Conservation (phyloP, 1,139 yeast species). For the Candida tetrigidarum region DNA sequence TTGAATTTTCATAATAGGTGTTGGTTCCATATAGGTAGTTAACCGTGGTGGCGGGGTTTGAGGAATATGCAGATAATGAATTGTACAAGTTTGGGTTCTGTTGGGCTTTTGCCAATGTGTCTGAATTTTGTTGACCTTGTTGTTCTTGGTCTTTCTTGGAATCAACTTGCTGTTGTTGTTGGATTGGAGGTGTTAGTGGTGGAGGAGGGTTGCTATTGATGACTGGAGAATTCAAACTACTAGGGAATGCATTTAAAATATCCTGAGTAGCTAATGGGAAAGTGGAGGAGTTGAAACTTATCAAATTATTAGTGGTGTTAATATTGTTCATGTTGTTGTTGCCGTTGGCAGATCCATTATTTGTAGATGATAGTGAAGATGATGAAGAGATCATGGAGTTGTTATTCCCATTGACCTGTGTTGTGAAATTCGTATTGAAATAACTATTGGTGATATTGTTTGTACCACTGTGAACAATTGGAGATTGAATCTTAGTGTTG, state of each 20-base stretch:
- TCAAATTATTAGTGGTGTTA: not conserved
- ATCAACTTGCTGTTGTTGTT: not conserved
- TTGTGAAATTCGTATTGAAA: conserved; percentile 33
- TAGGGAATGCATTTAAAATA: conserved; percentile 11
- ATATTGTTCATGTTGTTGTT: not conserved
- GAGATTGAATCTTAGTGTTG: conserved; percentile 29
- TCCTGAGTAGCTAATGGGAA: conserved; percentile 32
- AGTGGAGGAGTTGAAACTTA: conserved; percentile 35
- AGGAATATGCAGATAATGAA: conserved; percentile 32
- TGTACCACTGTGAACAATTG: conserved; percentile 31
- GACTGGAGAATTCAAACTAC: conserved; percentile 10
- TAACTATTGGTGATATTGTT: conserved; percentile 41
- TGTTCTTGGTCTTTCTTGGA: conserved; percentile 4
- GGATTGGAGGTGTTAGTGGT: no score
- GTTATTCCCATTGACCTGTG: conserved; percentile 15
- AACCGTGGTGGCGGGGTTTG: conserved; percentile 44
- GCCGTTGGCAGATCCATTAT: conserved; percentile 13
- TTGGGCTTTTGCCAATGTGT: conserved; percentile 8
- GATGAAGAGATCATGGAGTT: no score
- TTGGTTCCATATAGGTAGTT: conserved; percentile 50
- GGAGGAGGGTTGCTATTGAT: not conserved
- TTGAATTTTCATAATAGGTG: conserved; percentile 42
- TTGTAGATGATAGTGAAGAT: conserved; percentile 10
- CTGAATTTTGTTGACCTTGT: conserved; percentile 6
- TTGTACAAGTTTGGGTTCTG: conserved; percentile 29